Base-by-base conservation (phyloP, 2,329 filamentous ascomycete genomes). In the Curvularia spicifera region DNA sequence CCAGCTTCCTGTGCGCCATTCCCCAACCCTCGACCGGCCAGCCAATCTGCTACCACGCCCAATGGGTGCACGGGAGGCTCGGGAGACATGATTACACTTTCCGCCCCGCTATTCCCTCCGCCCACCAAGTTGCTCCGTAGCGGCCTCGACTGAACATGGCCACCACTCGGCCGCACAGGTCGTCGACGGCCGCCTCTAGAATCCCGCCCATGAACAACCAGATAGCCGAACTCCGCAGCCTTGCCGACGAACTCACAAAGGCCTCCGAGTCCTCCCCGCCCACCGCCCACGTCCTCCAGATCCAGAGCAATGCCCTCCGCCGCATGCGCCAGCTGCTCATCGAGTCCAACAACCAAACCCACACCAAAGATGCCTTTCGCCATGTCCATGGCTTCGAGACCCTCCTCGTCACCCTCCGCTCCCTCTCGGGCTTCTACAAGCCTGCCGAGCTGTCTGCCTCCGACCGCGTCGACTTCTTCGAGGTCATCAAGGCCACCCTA, bases 351-450 rank as follows among this genome's bases (percentile, higher is more conserved):
- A 76, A 79, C 57, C 78, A 80, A 28, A 78, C 78, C 49, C 80
- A 82, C 58, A 80, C 82, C 44, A 91, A 93, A 78, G 91, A 96
- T 78, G 88, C 91, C 67, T 97, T 97, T 74, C 87, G 93, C 65
- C 87, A 91, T 71, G 84, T 93, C 26, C 83, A 85, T 56, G 93
- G 93, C 69, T 97, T 96, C 76, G 86, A 91, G 68, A 83, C 84
- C 43, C 79, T 96, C 22, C 81, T 97, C 52, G 82, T 86, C 42
- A 83, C 91, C 26, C 79, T 96, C 22, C 84, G 88, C 57, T 84
- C 86, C 53, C 87, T 93, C 61, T 89, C 90, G 0, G 89, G 90
- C 63, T 90, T 89, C 71, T 95, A 94, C 78, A 86, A 91, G 68
- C 87, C 85, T n/a, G 80, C 80, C 56, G 87, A 84, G 71, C 83